These are phyloP conservation scores for Pouteria glomerata DNA, from an alignment of 148 eudicot genomes.

Conservation along the genomic window DNA sequence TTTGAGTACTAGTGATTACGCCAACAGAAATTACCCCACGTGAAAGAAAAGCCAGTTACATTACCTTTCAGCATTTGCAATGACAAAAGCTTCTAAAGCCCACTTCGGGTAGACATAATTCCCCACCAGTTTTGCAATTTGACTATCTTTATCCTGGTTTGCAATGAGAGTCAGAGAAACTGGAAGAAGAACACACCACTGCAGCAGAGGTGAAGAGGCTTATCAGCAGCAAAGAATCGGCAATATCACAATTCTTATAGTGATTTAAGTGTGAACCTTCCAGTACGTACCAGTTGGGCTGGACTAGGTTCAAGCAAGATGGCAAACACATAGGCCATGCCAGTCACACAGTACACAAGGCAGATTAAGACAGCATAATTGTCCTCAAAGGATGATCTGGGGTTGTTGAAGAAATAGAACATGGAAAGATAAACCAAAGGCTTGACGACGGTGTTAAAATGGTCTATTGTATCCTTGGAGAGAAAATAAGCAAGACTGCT, in stretches of 20 bases:
- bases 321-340: constrained; percentile 80
- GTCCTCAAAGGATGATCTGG: constrained; percentile 71
- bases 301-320: constrained; percentile 67
- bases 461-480: constrained; percentile 84
- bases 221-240: not conserved
- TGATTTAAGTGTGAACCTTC: not conserved
- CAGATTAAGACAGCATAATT: constrained; percentile 66
- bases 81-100: constrained; percentile 88
- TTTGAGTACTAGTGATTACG: not conserved
- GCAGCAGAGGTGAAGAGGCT: constrained; percentile 17
- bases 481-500: constrained; percentile 84
- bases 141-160: constrained; percentile 61
- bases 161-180: constrained; percentile 88
- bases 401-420: constrained; percentile 92
- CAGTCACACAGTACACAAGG: constrained; percentile 97
- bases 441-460: constrained; percentile 62
- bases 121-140: constrained; percentile 34
- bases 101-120: constrained; percentile 62
- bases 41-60: not conserved
- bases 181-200: constrained; percentile 94
- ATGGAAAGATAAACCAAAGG: constrained; percentile 87
- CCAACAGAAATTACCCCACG: not conserved
- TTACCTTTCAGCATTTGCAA: constrained; percentile 91
- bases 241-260: not conserved
- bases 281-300: constrained; percentile 70